Evolutionary conservation across 2,329 filamentous ascomycete genomes (phyloP).

Genomic region (Periconia sp.): DNA sequence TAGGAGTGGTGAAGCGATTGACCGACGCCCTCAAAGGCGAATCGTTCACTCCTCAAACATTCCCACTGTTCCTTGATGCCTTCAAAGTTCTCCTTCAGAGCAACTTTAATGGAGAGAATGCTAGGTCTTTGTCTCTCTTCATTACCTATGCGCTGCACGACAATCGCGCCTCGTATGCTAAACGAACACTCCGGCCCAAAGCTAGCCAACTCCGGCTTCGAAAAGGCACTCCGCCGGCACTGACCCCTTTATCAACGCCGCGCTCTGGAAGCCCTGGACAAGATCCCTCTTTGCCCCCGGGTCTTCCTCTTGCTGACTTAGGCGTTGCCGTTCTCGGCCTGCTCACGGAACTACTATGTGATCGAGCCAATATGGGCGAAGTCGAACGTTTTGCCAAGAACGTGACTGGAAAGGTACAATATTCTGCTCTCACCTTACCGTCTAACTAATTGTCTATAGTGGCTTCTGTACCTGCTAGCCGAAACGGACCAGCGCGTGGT

Average conservation of each 20-base stretch:
- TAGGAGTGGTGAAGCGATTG: slow-evolving; percentile 87
- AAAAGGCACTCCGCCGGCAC: slow-evolving; percentile 30
- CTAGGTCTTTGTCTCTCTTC: slow-evolving; percentile 86
- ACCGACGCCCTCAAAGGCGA: slow-evolving; percentile 91
- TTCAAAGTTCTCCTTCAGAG: slow-evolving; percentile 81
- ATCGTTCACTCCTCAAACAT: slow-evolving; percentile 71
- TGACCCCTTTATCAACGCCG: slow-evolving; percentile 36
- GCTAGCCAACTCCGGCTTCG: slow-evolving; percentile 40
- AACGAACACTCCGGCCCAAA: slow-evolving; percentile 40
- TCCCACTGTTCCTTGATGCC: slow-evolving; percentile 77
- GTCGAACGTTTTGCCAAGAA: slow-evolving; percentile 91
- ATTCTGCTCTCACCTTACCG: slow-evolving; percentile 31
- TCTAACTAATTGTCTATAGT: slow-evolving; percentile 57
- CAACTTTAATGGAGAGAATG: slow-evolving; percentile 81
- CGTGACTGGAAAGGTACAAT: slow-evolving; percentile 85
- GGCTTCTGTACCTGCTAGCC: slow-evolving; percentile 88
- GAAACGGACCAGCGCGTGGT: slow-evolving; percentile 86
- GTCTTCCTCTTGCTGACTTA: slow-evolving; percentile 68
- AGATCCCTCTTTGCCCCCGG: slow-evolving; percentile 18
- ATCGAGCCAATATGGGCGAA: slow-evolving; percentile 69
- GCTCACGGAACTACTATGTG: slow-evolving; percentile 79
- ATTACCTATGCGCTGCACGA: slow-evolving; percentile 90
- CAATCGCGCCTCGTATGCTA: slow-evolving; percentile 51
- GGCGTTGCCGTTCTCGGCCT: slow-evolving; percentile 77
- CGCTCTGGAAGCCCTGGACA: slow-evolving; percentile 40